Evolutionary conservation across 176 grass and related monocot genomes (phyloP).

Genomic region (Bonia amplexicaulis): DNA sequence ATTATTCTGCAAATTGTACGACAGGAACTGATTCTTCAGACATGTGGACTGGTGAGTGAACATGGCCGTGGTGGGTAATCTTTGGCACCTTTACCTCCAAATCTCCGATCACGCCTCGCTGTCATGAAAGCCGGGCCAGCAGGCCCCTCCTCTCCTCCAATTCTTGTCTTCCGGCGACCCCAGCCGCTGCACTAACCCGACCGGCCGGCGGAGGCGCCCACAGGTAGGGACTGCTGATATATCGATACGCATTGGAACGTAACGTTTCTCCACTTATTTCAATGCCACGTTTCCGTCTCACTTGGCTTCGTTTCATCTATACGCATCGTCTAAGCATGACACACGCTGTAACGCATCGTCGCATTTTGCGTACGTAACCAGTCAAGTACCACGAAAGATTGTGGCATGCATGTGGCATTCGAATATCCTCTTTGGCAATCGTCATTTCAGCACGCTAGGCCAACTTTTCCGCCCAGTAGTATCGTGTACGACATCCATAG

Average conservation of each 20-base stretch:
- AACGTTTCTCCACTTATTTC: no score
- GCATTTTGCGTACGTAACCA: neutral
- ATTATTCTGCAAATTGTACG: neutral
- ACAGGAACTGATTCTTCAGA: neutral
- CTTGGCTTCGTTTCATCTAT: neutral
- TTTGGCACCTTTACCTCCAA: neutral
- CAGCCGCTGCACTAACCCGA: neutral
- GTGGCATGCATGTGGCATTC: neutral
- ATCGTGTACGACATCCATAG: neutral
- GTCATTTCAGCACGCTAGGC: neutral
- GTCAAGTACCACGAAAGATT: neutral
- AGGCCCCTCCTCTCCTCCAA: neutral
- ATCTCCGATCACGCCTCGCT: neutral
- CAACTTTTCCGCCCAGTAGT: neutral
- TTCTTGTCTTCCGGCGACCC: neutral
- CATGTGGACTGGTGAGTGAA: neutral
- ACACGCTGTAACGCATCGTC: neutral
- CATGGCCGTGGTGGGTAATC: neutral
- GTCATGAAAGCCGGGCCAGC: neutral
- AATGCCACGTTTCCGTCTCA: no score
- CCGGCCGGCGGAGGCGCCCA: no score
- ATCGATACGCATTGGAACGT: neutral
- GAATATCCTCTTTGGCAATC: neutral
- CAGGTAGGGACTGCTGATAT: neutral
- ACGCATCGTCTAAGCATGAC: neutral